Evolutionary conservation across 2,329 filamentous ascomycete genomes (phyloP), one percentile per base, ranked within the genome.

Genomic region (Phialophora verrucosa): DNA sequence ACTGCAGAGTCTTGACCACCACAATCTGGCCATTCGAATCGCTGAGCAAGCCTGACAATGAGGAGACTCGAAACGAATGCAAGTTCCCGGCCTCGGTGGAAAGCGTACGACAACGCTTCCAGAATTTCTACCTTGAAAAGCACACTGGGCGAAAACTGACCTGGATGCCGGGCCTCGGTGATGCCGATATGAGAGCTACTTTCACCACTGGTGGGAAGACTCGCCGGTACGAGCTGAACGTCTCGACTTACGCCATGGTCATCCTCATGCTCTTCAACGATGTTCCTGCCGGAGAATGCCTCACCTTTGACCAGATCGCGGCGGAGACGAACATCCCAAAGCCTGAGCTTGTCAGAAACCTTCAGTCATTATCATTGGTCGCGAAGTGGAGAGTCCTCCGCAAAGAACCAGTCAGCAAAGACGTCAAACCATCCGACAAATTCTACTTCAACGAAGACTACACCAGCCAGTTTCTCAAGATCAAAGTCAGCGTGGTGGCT

Each of bases 11-110:
- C 32, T 85, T 99, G 47, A 97, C 93, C 0, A 93, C 90, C 72
- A 97, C 96, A 77, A 94, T 92, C 76, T 99, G 95, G 95, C 95
- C 95, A 1, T 87, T 93, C 71, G 93, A 97, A 73, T 87, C 92
- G 12, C 93, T 97, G 88, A 88, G 90, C 7, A 80, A 78, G 29
- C 74, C 75, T 77, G 87, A 66, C 72, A 83, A 76, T 73, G 85
- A 80, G 73, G 85, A 78, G 72, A 85, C 11, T 74, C 77, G 75
- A 67, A 80, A 76, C 73, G 82, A 75, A 59, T 92, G 91, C 81
- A 89, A 87, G 62, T 97, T 90, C 76, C 93, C 94, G 0, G 78
- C 85, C 0, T 87, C 90, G 44, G 87, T 98, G 58, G 87, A 91
- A 67, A 85, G 84, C 10, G 83, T 97, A 62, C 92, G 93, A 76